A percentile compares a stretch with the other conserved stretches of the same genome.
Evolutionary conservation across 176 grass and related monocot species (phyloP).

Genomic region (Thalia dealbata): DNA sequence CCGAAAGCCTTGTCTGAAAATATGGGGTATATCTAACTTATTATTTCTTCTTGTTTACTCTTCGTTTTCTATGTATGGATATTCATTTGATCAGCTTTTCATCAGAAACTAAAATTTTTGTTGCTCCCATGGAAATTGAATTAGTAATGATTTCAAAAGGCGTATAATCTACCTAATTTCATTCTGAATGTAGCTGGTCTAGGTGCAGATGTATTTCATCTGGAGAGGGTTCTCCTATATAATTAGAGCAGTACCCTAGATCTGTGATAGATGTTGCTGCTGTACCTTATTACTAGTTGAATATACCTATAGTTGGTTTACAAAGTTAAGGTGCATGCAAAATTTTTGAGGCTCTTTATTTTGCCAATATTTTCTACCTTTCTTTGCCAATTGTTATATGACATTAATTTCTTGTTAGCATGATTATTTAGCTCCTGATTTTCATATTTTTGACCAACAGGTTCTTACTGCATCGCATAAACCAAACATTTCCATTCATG

Average conservation of each 20-base stretch:
- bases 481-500: constrained; percentile 56
- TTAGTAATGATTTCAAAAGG: too few species aligned
- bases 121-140: too few species aligned
- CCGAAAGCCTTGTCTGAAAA: too few species aligned
- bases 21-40: too few species aligned
- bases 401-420: not conserved
- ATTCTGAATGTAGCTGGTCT: not conserved
- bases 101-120: not conserved
- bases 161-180: not conserved
- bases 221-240: not conserved
- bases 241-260: not conserved
- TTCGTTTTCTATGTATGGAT: not conserved
- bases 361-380: not conserved
- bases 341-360: not conserved
- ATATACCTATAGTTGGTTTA: not conserved
- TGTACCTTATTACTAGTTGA: not conserved
- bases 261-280: not conserved
- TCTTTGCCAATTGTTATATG: not conserved
- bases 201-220: not conserved
- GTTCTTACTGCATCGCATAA: constrained; percentile 69
- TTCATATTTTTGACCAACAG: constrained; percentile 24
- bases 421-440: not conserved
- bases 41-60: not conserved
- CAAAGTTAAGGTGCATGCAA: not conserved
- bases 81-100: not conserved